These are phyloP conservation scores for Saccharomyces hybrid DNA, from an alignment of 1,139 yeast species.

Conservation along the genomic window DNA sequence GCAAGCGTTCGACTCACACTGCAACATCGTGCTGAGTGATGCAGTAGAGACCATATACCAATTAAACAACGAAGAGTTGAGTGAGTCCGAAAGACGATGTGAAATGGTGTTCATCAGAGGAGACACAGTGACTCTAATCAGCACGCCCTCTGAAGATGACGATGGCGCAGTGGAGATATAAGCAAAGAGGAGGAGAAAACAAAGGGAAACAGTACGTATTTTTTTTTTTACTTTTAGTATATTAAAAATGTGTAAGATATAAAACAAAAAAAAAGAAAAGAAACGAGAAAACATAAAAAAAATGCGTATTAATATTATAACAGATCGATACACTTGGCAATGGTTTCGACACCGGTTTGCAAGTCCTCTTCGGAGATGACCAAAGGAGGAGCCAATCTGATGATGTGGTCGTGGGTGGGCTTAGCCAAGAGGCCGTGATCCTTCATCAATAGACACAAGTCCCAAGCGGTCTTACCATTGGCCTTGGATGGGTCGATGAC, in stretches of 20 bases:
- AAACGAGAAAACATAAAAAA: neutral
- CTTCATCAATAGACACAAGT: conserved; percentile 82
- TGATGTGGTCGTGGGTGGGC: conserved; percentile 94
- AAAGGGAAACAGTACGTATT: neutral
- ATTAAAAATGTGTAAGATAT: neutral
- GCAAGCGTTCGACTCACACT: conserved; percentile 95
- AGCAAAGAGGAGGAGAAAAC: neutral
- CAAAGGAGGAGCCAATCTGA: conserved; percentile 93
- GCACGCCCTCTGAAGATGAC: conserved; percentile 37
- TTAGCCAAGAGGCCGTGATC: conserved; percentile 86
- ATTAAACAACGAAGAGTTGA: conserved; percentile 37
- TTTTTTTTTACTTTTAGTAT: neutral
- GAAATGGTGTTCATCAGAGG: conserved; percentile 96
- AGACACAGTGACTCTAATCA: conserved; percentile 80
- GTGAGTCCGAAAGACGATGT: conserved; percentile 52
- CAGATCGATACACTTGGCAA: conserved; percentile 41
- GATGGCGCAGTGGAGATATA: conserved; percentile 4
- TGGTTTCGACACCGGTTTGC: conserved; percentile 68
- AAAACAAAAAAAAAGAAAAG: neutral
- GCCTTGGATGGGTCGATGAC: conserved; percentile 81
- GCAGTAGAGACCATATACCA: conserved; percentile 76
- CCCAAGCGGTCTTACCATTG: conserved; percentile 94
- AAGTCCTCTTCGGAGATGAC: conserved; percentile 85
- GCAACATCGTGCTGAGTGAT: conserved; percentile 91
- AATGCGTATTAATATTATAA: neutral